Evolutionary conservation across 208 protist species (phyloP).

Genomic region (Novymonas esmeraldas): DNA sequence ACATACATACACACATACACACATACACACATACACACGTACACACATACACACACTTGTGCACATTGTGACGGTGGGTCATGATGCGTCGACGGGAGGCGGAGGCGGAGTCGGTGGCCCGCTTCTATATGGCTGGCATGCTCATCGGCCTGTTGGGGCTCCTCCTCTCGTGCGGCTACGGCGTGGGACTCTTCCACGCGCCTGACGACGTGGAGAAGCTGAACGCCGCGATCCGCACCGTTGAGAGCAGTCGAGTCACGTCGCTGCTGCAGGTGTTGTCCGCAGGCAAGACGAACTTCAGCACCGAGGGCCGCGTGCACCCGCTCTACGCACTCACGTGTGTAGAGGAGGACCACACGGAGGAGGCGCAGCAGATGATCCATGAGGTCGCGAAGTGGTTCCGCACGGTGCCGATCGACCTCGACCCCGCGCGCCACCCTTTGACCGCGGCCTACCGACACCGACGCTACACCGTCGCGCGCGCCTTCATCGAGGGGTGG

Average conservation of each 20-base stretch:
- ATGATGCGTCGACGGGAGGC: constrained; percentile 6
- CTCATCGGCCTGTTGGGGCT: constrained; percentile 19
- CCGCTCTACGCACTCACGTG: constrained; percentile 29
- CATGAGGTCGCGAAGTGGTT: constrained; percentile 20
- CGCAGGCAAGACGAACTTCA: not conserved
- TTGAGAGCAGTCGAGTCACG: constrained; percentile 6
- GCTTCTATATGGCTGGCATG: constrained; percentile 19
- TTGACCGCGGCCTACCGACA: constrained; percentile 63
- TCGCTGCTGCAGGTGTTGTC: constrained; percentile 11
- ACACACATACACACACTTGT: not conserved
- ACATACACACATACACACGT: not conserved
- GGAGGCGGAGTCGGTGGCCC: constrained; percentile 2
- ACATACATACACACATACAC: no score
- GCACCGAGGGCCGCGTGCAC: constrained; percentile 6
- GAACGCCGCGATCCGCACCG: constrained; percentile 26
- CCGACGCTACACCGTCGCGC: constrained; percentile 32
- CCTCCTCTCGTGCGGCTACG: constrained; percentile 14
- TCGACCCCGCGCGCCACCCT: constrained; percentile 53
- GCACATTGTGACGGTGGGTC: not conserved
- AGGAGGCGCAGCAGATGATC: constrained; percentile 29
- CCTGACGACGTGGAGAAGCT: constrained; percentile 11
- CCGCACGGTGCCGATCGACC: constrained; percentile 26
- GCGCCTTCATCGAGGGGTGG: constrained; percentile 30
- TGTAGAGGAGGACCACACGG: constrained; percentile 25
- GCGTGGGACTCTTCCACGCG: not conserved